Conservation (phyloP, 164 flowering plant genomes). For the Annona cherimola region DNA sequence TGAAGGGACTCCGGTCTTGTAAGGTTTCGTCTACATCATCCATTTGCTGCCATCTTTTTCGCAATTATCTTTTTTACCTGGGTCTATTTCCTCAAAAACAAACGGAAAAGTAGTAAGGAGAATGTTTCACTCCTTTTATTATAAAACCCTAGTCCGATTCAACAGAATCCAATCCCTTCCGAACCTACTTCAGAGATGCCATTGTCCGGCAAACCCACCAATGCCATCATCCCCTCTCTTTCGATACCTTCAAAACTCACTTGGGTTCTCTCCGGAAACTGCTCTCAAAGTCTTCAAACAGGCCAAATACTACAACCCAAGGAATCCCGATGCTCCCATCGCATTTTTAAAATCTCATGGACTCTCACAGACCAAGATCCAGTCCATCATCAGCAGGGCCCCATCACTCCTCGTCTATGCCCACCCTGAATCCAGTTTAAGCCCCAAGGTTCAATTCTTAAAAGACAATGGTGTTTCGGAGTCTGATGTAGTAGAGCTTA, state of each 20-base stretch:
- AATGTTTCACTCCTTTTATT: not conserved
- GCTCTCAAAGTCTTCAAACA: constrained; percentile 18
- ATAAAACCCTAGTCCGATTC: not conserved
- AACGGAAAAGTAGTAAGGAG: not conserved
- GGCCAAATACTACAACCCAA: constrained; percentile 1
- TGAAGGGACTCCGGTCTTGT: too few species aligned
- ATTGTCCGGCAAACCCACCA: not conserved
- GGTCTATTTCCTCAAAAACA: not conserved
- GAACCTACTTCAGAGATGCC: constrained; percentile 4
- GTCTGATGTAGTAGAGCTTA: not conserved
- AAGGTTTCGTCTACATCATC: too few species aligned
- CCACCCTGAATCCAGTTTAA: not conserved
- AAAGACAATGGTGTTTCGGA: not conserved
- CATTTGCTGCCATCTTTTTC: too few species aligned
- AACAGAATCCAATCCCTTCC: not conserved
- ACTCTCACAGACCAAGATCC: constrained; percentile 10
- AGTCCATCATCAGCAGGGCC: not conserved
- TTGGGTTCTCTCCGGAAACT: constrained; percentile 13
- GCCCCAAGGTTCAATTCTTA: not conserved
- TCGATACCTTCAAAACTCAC: constrained; percentile 20
- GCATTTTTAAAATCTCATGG: constrained; percentile 7
- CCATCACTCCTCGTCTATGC: not conserved
- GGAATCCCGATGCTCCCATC: constrained; percentile 12
- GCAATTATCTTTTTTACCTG: too few species aligned
- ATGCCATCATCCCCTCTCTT: constrained; percentile 6